Evolutionary conservation across 345 rosid genomes (phyloP).

Genomic region (Salix suchowensis): DNA sequence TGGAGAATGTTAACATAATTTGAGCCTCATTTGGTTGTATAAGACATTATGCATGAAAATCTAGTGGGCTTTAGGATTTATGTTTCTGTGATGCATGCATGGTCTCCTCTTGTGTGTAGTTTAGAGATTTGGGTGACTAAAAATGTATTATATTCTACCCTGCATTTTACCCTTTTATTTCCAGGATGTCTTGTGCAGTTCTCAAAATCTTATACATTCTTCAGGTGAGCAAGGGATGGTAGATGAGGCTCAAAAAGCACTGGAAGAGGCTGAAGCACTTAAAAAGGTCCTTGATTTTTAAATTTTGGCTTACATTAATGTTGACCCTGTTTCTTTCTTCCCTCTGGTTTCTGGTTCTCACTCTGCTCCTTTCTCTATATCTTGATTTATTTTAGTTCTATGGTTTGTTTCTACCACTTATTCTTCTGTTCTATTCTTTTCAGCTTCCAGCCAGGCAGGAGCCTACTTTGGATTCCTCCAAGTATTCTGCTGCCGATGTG

Average conservation of each 20-base stretch:
- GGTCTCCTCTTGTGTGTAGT: not conserved
- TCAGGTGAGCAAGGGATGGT: slow-evolving; percentile 99
- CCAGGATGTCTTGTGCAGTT: not conserved
- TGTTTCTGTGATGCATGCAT: not conserved
- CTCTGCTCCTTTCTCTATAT: not conserved
- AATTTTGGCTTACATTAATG: not conserved
- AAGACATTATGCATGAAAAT: not conserved
- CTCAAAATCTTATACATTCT: slow-evolving; percentile 3
- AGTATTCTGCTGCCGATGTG: slow-evolving; percentile 92
- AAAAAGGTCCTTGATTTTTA: slow-evolving; percentile 60
- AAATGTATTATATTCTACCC: not conserved
- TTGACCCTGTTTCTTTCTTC: not conserved
- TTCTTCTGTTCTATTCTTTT: slow-evolving; percentile 13
- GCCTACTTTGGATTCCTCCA: slow-evolving; percentile 66
- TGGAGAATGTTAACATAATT: too few relatives aligned
- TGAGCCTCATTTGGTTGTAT: too few relatives aligned
- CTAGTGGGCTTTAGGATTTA: not conserved
- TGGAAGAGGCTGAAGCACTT: slow-evolving; percentile 99
- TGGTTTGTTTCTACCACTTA: not conserved
- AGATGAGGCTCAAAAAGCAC: slow-evolving; percentile 96
- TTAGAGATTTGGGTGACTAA: not conserved
- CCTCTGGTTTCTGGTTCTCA: not conserved
- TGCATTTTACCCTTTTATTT: not conserved
- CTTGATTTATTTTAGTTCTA: not conserved
- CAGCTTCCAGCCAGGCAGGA: slow-evolving; percentile 83